Base-by-base conservation (phyloP, 2,329 filamentous ascomycete species). In the Emmonsiellopsis sp. region DNA sequence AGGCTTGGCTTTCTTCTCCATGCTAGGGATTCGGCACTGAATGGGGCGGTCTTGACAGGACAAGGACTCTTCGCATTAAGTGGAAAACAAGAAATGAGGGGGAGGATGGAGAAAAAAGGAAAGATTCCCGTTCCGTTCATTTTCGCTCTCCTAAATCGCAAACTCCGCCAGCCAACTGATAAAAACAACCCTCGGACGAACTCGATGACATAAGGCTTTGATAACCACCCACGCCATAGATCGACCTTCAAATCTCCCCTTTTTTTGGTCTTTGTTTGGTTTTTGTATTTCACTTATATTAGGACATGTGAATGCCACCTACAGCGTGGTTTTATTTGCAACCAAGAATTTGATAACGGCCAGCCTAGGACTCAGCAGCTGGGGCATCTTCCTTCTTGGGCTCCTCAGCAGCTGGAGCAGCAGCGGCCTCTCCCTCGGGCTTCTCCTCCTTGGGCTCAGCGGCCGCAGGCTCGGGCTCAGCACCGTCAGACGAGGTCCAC, bases 401-500 rank as follows among this genome's bases (percentile, higher is more conserved):
- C 32, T 55, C 56, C 16, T 54, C 43, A 6, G 56, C 42, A 13
- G 47, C 47, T 32, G 50, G 38, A 8, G 48, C 35, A 41, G 34
- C 51, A 11, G 51, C 43, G 9, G 40, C 13, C 50, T 80, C 76
- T 56, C 72, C 70, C 60, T 78, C 62, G 59, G 78, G 63, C 71
- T 79, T 79, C 54, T 79, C 73, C 68, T 88, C 84, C 78, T 85
- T 84, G 64, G 80, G 75, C 60, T 80, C 77, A n/a, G 32, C 57
- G 57, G 78, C 77, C 55, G 76, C 63, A 53, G 77, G 78, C 60
- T 84, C 76, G 55, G 77, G 64, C 74, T 95, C 92, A 66, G 79
- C 84, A 65, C 82, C 88, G 72, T 95, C 91, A 56, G 90, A 94
- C 64, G 91, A 96, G 65, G 91, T 96, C 91, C 91, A 96, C 74